Conservation (phyloP, 257 asterid genomes). For the Solanum tacnaense region DNA sequence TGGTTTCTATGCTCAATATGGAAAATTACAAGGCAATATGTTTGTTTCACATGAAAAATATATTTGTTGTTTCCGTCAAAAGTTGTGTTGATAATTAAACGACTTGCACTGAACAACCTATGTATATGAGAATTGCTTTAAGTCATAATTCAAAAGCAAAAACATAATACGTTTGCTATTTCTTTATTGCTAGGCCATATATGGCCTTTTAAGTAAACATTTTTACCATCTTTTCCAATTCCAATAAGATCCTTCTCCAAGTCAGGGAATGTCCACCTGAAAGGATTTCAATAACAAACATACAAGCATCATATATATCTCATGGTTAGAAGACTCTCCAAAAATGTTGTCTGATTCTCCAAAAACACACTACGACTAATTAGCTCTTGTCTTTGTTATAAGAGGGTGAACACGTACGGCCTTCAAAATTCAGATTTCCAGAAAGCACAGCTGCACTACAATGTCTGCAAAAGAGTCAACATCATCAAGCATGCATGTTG, state of each 20-base stretch:
- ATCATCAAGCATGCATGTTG: conserved; percentile 60
- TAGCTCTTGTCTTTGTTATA: conserved; percentile 48
- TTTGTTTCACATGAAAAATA: too few species aligned
- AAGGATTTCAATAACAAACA: neutral
- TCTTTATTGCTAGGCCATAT: conserved; percentile 3
- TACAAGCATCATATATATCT: neutral
- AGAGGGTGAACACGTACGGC: conserved; percentile 73
- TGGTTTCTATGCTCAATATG: too few species aligned
- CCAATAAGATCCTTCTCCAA: conserved; percentile 90
- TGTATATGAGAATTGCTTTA: neutral
- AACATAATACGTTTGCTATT: conserved; percentile 35
- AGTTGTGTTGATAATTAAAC: too few species aligned
- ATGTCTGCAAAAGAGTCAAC: conserved; percentile 59
- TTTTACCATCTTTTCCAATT: conserved; percentile 67
- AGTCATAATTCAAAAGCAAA: neutral
- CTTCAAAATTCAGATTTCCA: conserved; percentile 87
- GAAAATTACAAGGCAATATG: too few species aligned
- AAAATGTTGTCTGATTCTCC: too few species aligned
- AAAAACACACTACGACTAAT: too few species aligned
- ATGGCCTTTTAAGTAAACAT: conserved; percentile 54
- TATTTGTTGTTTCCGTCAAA: too few species aligned
- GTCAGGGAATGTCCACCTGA: conserved; percentile 67
- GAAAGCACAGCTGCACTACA: conserved; percentile 89
- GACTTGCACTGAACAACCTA: conserved; percentile 53
- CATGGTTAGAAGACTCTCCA: too few species aligned